Evolutionary conservation across 1,284 basidiomycete genomes (phyloP).

Genomic region (Microbotryum saponariae): DNA sequence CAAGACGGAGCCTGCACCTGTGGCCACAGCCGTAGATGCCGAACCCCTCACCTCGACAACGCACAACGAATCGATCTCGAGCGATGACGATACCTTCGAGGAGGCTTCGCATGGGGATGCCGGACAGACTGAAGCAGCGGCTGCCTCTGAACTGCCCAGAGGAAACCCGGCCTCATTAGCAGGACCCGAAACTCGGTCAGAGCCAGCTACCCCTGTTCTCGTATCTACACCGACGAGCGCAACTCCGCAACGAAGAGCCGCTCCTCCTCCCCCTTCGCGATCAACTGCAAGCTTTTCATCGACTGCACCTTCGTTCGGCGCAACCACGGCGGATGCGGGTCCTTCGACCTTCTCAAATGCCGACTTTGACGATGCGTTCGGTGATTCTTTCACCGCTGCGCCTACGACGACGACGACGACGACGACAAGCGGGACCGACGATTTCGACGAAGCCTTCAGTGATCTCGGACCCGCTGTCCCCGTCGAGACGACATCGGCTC

Average conservation of each 20-base stretch:
- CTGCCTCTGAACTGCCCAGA: too few relatives aligned
- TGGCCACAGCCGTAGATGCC: background rate
- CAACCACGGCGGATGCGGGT: background rate
- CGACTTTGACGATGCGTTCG: slow-evolving; percentile 27
- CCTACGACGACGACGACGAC: background rate
- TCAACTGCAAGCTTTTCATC: background rate
- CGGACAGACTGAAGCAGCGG: background rate
- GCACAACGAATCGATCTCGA: too few relatives aligned
- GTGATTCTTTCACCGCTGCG: slow-evolving; percentile 26
- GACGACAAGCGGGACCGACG: slow-evolving; percentile 10
- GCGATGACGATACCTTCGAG: slow-evolving; percentile 6
- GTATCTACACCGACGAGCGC: background rate
- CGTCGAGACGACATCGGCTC: background rate
- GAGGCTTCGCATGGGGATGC: background rate
- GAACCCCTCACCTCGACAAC: too few relatives aligned
- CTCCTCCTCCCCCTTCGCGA: slow-evolving; percentile 16
- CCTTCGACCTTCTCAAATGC: slow-evolving; percentile 4
- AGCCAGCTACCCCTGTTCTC: background rate
- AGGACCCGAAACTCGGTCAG: background rate
- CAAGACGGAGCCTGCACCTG: background rate
- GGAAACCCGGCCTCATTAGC: background rate
- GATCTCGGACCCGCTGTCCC: slow-evolving; percentile 1
- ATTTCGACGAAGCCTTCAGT: slow-evolving; percentile 26
- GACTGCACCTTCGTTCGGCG: background rate
- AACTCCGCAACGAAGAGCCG: slow-evolving; percentile 4